These are phyloP conservation scores for Zasmidium angulare DNA, from an alignment of 2,329 filamentous ascomycete genomes.

Conservation along the genomic window DNA sequence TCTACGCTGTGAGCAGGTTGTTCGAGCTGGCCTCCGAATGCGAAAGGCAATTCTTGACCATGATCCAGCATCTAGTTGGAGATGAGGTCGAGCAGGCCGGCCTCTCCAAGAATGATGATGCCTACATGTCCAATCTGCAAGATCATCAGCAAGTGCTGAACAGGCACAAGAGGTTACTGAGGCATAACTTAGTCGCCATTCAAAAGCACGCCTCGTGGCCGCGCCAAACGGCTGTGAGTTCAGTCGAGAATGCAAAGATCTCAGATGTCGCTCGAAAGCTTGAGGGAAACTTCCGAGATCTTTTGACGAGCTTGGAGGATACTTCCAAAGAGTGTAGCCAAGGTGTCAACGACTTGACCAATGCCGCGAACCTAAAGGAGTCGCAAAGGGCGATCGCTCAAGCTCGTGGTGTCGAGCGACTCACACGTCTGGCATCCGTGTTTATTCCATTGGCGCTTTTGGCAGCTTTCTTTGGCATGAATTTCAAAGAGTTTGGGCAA, in stretches of 20 bases:
- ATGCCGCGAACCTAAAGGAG: background rate
- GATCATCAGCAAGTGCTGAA: background rate
- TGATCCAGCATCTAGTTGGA: background rate
- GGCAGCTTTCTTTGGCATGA: conserved; percentile 7
- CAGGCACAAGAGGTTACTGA: background rate
- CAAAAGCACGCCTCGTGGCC: background rate
- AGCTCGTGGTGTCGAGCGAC: background rate
- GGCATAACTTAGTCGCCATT: background rate
- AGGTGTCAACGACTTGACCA: background rate
- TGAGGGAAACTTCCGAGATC: background rate
- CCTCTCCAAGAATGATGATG: background rate
- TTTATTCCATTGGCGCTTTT: conserved; percentile 4
- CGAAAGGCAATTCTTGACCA: background rate
- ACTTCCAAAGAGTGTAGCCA: background rate
- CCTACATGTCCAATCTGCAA: background rate
- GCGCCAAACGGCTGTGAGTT: background rate
- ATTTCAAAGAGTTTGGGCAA: conserved; percentile 4
- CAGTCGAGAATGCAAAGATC: background rate
- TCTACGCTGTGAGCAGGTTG: background rate
- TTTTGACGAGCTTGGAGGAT: background rate
- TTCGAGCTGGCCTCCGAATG: background rate
- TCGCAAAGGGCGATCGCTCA: conserved; percentile 1
- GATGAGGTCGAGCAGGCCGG: background rate
- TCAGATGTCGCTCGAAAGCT: background rate
- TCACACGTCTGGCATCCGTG: conserved; percentile 4